These are phyloP conservation scores for Ganoderma leucocontextum DNA, from an alignment of 1,284 basidiomycete species.

Conservation along the genomic window DNA sequence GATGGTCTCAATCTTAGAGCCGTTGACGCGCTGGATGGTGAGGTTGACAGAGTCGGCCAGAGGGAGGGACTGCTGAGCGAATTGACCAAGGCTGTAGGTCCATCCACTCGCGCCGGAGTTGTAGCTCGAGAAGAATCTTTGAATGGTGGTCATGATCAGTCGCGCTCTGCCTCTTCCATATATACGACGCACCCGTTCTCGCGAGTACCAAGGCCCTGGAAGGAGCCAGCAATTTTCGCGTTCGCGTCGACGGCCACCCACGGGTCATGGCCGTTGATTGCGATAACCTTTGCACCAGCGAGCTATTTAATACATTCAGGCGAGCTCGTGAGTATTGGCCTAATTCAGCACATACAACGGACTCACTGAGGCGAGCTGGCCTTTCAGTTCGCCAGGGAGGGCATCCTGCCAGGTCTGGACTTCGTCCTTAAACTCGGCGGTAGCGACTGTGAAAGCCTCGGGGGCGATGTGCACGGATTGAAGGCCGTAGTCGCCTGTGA, in stretches of 20 bases:
- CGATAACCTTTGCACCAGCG: constrained; percentile 60
- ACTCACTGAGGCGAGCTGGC: constrained; percentile 55
- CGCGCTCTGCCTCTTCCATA: background rate
- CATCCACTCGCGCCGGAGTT: constrained; percentile 50
- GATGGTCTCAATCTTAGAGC: constrained; percentile 51
- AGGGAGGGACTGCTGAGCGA: constrained; percentile 65
- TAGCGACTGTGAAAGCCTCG: constrained; percentile 62
- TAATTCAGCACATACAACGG: background rate
- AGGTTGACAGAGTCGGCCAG: constrained; percentile 59
- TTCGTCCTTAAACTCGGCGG: constrained; percentile 60
- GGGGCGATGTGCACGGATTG: constrained; percentile 65
- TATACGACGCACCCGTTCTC: constrained; percentile 48
- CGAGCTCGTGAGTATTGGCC: background rate
- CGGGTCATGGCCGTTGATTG: constrained; percentile 62
- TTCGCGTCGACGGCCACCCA: constrained; percentile 62
- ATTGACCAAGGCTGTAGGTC: constrained; percentile 69
- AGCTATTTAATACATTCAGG: constrained; percentile 46
- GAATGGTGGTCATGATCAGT: background rate
- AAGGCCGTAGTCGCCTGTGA: constrained; percentile 53
- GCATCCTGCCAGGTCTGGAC: constrained; percentile 63
- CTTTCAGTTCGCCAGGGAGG: constrained; percentile 57
- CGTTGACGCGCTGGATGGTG: constrained; percentile 54
- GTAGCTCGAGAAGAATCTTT: constrained; percentile 53
- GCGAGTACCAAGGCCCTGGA: constrained; percentile 57
- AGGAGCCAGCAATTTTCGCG: constrained; percentile 52